A percentile compares a stretch with the other conserved stretches of the same genome.
Evolutionary conservation across 371 early-diverging fungal genomes (phyloP).

Genomic region (Blakeslea trispora): DNA sequence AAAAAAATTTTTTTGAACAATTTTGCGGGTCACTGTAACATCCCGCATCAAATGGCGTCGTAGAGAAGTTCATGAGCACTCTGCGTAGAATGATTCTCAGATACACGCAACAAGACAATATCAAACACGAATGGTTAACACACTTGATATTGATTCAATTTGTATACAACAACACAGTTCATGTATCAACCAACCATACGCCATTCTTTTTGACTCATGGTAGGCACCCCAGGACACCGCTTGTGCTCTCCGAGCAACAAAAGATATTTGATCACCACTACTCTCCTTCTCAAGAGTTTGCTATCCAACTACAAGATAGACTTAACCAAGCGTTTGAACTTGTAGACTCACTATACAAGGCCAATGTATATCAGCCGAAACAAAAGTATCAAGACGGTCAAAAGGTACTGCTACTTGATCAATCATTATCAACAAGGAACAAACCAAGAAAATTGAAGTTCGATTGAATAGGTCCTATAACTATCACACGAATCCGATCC

Average conservation of each 20-base stretch:
- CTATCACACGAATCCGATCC: background rate
- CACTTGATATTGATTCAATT: conserved; percentile 6
- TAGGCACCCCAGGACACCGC: conserved; percentile 6
- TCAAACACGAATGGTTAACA: background rate
- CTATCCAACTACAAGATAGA: conserved; percentile 3
- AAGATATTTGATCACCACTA: conserved; percentile 1
- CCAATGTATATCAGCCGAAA: background rate
- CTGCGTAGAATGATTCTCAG: conserved; percentile 1
- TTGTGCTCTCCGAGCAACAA: background rate
- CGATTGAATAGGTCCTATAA: conserved; percentile 7
- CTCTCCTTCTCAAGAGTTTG: conserved; percentile 5
- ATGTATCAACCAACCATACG: background rate
- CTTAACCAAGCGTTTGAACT: conserved; percentile 5
- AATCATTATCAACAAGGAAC: conserved; percentile 1
- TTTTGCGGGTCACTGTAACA: too few species aligned
- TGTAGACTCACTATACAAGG: background rate
- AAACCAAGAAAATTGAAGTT: conserved; percentile 12
- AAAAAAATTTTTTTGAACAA: too few species aligned
- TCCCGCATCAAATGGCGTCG: conserved; percentile 12
- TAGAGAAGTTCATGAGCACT: conserved; percentile 8
- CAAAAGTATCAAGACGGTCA: background rate
- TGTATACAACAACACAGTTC: conserved; percentile 7
- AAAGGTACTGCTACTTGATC: conserved; percentile 7
- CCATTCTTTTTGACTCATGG: conserved; percentile 15
- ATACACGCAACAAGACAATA: background rate